Evolutionary conservation across 2,329 filamentous ascomycete species (phyloP), one percentile per base, ranked within the genome.

Genomic region (Aspergillus phoenicis): DNA sequence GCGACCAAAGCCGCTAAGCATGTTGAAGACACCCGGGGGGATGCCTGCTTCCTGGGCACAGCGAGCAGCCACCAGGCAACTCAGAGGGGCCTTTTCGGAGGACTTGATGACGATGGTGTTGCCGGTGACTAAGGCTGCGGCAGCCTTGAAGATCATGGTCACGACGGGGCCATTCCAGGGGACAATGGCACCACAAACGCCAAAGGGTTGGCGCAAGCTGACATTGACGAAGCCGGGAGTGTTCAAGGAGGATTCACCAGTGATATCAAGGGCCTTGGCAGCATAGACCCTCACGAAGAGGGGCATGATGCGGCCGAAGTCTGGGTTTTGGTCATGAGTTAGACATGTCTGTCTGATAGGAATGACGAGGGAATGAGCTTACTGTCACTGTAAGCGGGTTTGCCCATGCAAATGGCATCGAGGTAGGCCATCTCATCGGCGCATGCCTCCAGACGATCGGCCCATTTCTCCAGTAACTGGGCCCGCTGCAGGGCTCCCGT

Each of bases 1-100:
- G 81, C 86, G 90, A 71, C 90, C 91, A 78, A 89, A 87, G 63
- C 90, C 90, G 56, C 88, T 90, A 75, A 64, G 30, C 28, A 62
- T 49, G 36, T 64, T 64, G n/a, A 64, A 15, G 4, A 64, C 57
- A 13, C 62, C 83, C 61, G 83, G 78, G 43, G 83, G 83, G 79
- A 85, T 83, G 53, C 83, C 83, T 64, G 83, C 83, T 74, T 85
- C 81, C 73, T 83, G 80, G 69, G 82, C 73, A 57, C 85, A 78
- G 47, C 52, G 33, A 20, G 52, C 52, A 20, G 33, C 33, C 5
- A 43, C n/a, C 0, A 57, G 24, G 5, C 30, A 36, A 5, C 47
- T 49, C 5, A 63, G 41, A 1, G 62, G 62, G 2, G 62, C 17
- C 30, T 61, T 61, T 33, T 61, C 62, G 15, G 24, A 11, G 1